A percentile compares a stretch with the other conserved stretches of the same genome.
phyloP scores from a whole-genome alignment of 441 rosid species.

The Corymbia citriodora region DNA sequence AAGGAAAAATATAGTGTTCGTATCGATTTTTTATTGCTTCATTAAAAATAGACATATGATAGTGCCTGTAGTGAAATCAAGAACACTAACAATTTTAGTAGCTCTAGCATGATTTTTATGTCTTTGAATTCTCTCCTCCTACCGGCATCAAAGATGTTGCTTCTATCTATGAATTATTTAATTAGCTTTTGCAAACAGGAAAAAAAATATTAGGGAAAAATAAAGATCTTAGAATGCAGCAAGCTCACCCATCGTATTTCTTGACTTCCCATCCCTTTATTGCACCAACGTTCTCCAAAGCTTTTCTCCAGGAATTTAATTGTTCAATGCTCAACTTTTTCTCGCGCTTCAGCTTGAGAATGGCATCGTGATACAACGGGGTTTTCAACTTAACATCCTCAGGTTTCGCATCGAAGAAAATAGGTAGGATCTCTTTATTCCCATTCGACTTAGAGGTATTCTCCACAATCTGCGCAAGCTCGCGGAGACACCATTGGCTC shows the following conservation, averaged over 20 bases:
- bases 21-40: background rate
- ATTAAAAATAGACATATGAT: background rate
- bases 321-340: background rate
- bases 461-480: background rate
- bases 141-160: fast-evolving
- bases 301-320: background rate
- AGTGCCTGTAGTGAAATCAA: background rate
- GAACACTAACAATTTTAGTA: background rate
- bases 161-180: background rate
- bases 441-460: fast-evolving
- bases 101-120: background rate
- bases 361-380: fast-evolving
- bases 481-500: background rate
- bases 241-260: background rate
- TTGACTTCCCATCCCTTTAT: background rate
- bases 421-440: background rate
- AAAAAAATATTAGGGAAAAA: background rate
- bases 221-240: background rate
- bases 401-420: background rate
- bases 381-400: background rate
- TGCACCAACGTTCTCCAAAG: background rate
- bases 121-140: background rate
- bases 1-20: fast-evolving
- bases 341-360: background rate
- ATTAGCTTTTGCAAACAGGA: background rate